These are phyloP conservation scores for fission yeast (Schizosaccharomyces pombe) DNA, from an alignment of 805 yeast species.

Conservation along the genomic window DNA sequence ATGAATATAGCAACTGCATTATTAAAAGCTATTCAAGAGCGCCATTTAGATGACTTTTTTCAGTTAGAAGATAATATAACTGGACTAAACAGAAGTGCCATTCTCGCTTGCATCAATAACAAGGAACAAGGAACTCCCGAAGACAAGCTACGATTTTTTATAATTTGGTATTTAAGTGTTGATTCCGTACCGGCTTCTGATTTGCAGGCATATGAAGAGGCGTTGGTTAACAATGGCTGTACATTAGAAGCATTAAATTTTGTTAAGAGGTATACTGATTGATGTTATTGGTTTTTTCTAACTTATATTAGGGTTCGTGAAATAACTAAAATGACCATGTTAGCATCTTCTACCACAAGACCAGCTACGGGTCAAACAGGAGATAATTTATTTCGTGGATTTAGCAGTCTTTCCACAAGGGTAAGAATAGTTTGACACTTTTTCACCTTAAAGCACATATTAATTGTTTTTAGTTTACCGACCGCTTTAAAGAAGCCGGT, in stretches of 20 bases:
- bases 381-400: slow-evolving; percentile 22
- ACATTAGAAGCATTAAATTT: slow-evolving; percentile 5
- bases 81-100: slow-evolving; percentile 24
- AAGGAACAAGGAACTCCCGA: slow-evolving; percentile 30
- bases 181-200: slow-evolving; percentile 24
- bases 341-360: slow-evolving; percentile 15
- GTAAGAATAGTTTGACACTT: slow-evolving; percentile 28
- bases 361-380: slow-evolving; percentile 12
- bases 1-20: slow-evolving; percentile 81
- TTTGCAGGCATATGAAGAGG: slow-evolving; percentile 39
- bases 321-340: slow-evolving; percentile 17
- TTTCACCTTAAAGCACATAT: too few species aligned
- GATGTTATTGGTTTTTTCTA: background rate
- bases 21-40: slow-evolving; percentile 61
- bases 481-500: slow-evolving; percentile 63
- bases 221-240: slow-evolving; percentile 31
- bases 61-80: slow-evolving; percentile 72
- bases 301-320: background rate
- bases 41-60: slow-evolving; percentile 70
- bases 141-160: slow-evolving; percentile 74
- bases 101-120: slow-evolving; percentile 29
- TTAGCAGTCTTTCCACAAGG: slow-evolving; percentile 54
- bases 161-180: slow-evolving; percentile 38
- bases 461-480: slow-evolving; percentile 13
- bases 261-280: background rate